Evolutionary conservation across 495 filamentous ascomycete genomes (phyloP), one percentile per base, ranked within the genome.

Genomic region (Cercophora newfieldiana): DNA sequence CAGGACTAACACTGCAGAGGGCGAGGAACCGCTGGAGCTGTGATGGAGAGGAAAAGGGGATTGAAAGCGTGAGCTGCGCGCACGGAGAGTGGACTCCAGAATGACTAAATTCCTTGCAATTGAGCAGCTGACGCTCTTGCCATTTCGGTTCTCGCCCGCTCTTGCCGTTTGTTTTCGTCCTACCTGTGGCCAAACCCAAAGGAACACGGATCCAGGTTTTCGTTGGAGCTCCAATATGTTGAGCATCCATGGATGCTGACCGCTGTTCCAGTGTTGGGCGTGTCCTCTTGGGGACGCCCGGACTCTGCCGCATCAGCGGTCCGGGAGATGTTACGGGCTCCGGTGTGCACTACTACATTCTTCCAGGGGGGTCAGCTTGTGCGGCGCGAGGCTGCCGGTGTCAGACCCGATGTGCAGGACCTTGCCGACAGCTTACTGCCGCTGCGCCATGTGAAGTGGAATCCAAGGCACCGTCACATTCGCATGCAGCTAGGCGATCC

Each of bases 321-420:
- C 25, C 31, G 53, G 53, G 62, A 58, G 26, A 56, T 31, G 29
- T 65, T 31, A 65, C 54, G 62, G 62, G 31, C 10, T 65, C 54
- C 62, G 62, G 31, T 50, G 51, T 57, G 18, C 37, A 8, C 37
- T 44, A 44, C 4, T 44, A 16, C 37, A 33, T 3, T 21, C 26
- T 31, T 1, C 55, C 55, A 30, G 55, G n/a, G n/a, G n/a, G 55
- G 28, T 57, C 24, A 50, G 59, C 44, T 61, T 30, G 57, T 44
- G 59, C 59, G 59, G 44, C 59, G 37, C 59, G 49, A 49, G 58
- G 49, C 54, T 30, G 29, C 26, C 44, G 50, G 57, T 61, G 64
- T 66, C 64, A 66, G 64, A 66, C 64, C 64, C 64, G 59, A 66
- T 25, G 57, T 51, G 37, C 37, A 44, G 12, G 10, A 66, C 55